Evolutionary conservation across 805 yeast genomes (phyloP).

Genomic region (Lipomyces spencermartinsiae): DNA sequence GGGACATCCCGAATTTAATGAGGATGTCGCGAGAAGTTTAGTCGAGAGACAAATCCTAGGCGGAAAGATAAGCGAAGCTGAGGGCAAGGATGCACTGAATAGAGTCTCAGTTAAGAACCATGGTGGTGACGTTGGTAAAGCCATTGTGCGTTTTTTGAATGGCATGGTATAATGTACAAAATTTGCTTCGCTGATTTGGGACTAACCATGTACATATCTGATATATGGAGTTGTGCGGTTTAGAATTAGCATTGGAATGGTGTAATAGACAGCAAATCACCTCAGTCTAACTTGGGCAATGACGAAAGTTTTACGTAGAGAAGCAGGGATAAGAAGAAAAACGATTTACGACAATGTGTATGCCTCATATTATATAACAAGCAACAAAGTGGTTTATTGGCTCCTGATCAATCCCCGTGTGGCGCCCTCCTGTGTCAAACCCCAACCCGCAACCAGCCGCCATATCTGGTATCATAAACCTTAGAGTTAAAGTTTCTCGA

Average conservation of each 20-base stretch:
- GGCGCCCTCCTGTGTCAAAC: too few relatives aligned
- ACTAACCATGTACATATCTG: not conserved
- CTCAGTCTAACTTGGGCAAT: not conserved
- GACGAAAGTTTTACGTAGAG: too few relatives aligned
- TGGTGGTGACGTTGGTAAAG: constrained; percentile 50
- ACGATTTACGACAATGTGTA: too few relatives aligned
- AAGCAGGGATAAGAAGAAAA: too few relatives aligned
- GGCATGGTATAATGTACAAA: constrained; percentile 7
- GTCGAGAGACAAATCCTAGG: constrained; percentile 36
- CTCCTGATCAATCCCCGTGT: too few relatives aligned
- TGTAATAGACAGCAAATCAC: not conserved
- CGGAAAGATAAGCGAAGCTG: constrained; percentile 19
- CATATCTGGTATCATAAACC: too few relatives aligned
- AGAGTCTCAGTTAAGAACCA: constrained; percentile 50
- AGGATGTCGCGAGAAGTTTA: constrained; percentile 44
- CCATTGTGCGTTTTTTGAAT: constrained; percentile 48
- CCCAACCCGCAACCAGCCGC: too few relatives aligned
- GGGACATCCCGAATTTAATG: constrained; percentile 85
- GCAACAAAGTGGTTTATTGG: too few relatives aligned
- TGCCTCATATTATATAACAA: too few relatives aligned
- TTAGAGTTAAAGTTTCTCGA: too few relatives aligned
- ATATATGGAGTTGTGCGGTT: not conserved
- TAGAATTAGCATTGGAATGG: not conserved
- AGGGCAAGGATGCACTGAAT: constrained; percentile 36
- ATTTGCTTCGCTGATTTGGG: not conserved